These are phyloP conservation scores for Chloroidium sp. DNA, from an alignment of 163 green algal species.

Conservation along the genomic window DNA sequence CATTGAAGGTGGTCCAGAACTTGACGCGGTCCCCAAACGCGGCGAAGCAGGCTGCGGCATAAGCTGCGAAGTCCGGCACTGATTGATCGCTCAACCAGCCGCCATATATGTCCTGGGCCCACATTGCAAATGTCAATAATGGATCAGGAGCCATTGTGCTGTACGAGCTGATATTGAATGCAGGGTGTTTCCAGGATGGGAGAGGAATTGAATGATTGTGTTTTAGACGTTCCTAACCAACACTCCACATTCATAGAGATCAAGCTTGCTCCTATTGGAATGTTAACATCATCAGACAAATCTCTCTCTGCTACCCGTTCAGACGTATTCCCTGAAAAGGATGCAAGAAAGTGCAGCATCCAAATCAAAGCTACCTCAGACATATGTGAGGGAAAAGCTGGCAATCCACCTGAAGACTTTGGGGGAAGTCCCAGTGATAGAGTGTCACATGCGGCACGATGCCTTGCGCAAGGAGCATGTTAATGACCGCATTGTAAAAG, in stretches of 20 bases:
- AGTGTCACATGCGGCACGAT: constrained; percentile 48
- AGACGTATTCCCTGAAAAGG: too few relatives aligned
- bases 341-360: too few relatives aligned
- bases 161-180: too few relatives aligned
- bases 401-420: constrained; percentile 1
- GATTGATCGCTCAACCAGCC: constrained; percentile 32
- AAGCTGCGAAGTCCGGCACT: constrained; percentile 38
- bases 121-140: neutral
- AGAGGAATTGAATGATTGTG: too few relatives aligned
- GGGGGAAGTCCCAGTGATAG: constrained; percentile 30
- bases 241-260: neutral
- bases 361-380: neutral
- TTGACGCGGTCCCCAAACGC: constrained; percentile 32
- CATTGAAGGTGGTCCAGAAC: constrained; percentile 51
- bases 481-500: constrained; percentile 50
- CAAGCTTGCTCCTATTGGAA: neutral
- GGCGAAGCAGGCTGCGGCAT: constrained; percentile 31
- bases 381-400: neutral
- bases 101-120: constrained; percentile 28
- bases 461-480: constrained; percentile 34
- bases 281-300: neutral
- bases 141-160: neutral
- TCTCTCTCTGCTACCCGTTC: neutral
- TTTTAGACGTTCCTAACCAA: too few relatives aligned
- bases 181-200: too few relatives aligned